Evolutionary conservation across 2,329 filamentous ascomycete genomes (phyloP), one percentile per base, ranked within the genome.

Genomic region (Anthostomella pinea): DNA sequence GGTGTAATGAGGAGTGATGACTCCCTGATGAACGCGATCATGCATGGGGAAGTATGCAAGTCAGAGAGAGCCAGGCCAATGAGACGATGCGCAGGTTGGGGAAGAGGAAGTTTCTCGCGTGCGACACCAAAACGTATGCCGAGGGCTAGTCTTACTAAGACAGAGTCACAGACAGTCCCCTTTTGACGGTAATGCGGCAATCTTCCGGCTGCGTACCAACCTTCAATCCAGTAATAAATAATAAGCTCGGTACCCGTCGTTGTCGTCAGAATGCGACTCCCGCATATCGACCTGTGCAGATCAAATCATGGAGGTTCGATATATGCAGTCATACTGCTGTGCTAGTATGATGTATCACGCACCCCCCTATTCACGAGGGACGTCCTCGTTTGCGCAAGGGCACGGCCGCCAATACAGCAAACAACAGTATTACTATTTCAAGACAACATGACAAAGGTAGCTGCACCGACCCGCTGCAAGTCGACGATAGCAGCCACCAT

Each of bases 21-120:
- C 30, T 41, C 24, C 35, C 23, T 34, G 34, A 41, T 41, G 36
- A 42, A 31, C 33, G 30, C 19, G 33, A 28, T 27, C 40, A 30
- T 39, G 34, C 24, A 26, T 26, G 24, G 21, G 11, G 8, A 7
- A 23, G 21, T 11, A 23, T 11, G 21, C 11, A 23, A 23, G 21
- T 37, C 34, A 36, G 29, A 31, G 27, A 34, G 41, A 25, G 19
- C 37, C 23, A 33, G 28, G 29, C 47, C 44, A 45, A 47, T 45
- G 14, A 45, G 41, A 33, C 19, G 39, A 22, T 40, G 33, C 16
- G 39, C 36, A 45, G 36, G 37, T 50, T 49, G 50, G 39, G 49
- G n/a, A n/a, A n/a, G n/a, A n/a, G 52, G 52, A 50, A 55, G 51
- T 52, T 51, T 48, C 51, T 53, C 51, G 52, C 51, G 49, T 52